A percentile compares a stretch with the other conserved stretches of the same genome.
Evolutionary conservation across 371 early-diverging fungal genomes (phyloP).

Genomic region (Mortierella sp.): DNA sequence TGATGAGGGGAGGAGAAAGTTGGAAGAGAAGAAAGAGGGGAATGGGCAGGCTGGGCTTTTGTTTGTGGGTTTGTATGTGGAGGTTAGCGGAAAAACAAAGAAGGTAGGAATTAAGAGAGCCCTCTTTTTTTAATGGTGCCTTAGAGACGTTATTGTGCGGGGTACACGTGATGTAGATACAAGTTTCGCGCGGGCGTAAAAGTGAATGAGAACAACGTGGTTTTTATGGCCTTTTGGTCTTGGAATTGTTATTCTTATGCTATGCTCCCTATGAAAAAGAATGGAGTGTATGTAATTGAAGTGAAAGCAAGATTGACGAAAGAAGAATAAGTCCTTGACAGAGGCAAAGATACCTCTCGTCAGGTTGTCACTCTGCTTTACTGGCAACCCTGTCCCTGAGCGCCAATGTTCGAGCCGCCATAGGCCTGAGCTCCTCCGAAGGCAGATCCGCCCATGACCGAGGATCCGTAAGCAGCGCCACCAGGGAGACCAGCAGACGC

Average conservation of each 20-base stretch:
- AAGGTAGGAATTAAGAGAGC: too few relatives aligned
- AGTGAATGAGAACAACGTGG: too few relatives aligned
- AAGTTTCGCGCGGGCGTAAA: too few relatives aligned
- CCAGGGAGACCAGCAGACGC: background rate
- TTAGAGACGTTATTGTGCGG: too few relatives aligned
- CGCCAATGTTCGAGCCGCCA: background rate
- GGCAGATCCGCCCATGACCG: background rate
- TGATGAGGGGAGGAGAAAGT: background rate
- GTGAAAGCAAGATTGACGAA: background rate
- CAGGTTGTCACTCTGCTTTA: background rate
- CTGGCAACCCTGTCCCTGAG: background rate
- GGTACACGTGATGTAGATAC: too few relatives aligned
- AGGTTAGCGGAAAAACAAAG: too few relatives aligned
- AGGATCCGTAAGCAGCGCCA: background rate
- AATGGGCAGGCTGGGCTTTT: too few relatives aligned
- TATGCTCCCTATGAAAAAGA: background rate
- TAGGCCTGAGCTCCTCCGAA: too few relatives aligned
- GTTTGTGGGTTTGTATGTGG: too few relatives aligned
- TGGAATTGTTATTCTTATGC: background rate
- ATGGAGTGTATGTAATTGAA: background rate
- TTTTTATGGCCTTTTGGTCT: background rate
- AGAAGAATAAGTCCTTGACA: background rate
- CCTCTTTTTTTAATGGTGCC: too few relatives aligned
- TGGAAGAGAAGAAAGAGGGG: background rate
- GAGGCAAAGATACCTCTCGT: background rate